These are phyloP conservation scores for Leishmania tropica DNA, from an alignment of 208 protist species.

Conservation along the genomic window DNA sequence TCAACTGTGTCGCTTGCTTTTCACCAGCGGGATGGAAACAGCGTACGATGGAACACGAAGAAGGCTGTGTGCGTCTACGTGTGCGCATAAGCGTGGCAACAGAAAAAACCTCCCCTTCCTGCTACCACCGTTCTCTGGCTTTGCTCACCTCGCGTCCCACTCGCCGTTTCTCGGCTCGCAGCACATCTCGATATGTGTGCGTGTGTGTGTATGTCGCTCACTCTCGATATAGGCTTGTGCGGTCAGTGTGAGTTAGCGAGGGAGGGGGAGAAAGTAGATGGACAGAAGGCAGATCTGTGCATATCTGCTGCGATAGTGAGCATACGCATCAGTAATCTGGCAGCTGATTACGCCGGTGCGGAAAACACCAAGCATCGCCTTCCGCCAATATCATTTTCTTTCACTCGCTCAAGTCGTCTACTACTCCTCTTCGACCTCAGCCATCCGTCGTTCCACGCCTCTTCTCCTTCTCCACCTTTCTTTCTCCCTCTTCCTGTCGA, in stretches of 20 bases:
- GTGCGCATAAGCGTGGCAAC: not conserved
- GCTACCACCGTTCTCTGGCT: not conserved
- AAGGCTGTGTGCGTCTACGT: not conserved
- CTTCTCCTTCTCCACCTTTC: not conserved
- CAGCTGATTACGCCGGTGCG: not conserved
- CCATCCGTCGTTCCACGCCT: not conserved
- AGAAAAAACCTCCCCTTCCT: not conserved
- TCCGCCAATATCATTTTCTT: not conserved
- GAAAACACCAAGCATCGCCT: not conserved
- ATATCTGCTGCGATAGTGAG: not conserved
- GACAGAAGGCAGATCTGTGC: not conserved
- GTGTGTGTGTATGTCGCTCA: not conserved
- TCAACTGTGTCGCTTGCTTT: not conserved
- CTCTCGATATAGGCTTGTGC: not conserved
- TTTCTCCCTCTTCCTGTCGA: not conserved
- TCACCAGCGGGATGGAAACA: not conserved
- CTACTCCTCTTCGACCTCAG: not conserved
- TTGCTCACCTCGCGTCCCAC: not conserved
- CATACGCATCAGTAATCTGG: not conserved
- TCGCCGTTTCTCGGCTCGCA: not conserved
- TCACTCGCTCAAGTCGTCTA: conserved; percentile 6
- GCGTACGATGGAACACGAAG: not conserved
- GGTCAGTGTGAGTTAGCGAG: not conserved
- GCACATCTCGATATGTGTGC: not conserved
- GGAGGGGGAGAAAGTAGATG: not conserved